A percentile compares a stretch with the other conserved stretches of the same genome.
These are phyloP conservation scores for Primulina eburnea DNA, from an alignment of 257 asterid genomes.

Conservation along the genomic window DNA sequence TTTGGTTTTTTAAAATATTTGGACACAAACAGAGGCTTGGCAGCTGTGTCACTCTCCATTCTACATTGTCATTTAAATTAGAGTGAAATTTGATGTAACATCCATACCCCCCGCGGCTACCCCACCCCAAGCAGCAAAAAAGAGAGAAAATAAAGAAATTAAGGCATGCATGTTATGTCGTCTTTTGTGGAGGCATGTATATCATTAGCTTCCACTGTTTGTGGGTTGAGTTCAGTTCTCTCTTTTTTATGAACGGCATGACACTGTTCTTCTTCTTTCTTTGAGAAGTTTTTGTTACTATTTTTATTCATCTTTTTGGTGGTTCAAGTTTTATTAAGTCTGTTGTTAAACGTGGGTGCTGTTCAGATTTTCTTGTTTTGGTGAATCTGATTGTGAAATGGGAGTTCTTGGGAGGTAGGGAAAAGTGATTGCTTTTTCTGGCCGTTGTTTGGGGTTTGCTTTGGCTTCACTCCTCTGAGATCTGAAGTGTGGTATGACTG, in stretches of 20 bases:
- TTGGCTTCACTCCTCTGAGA: slow-evolving; percentile 50
- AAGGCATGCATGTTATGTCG: slow-evolving; percentile 45
- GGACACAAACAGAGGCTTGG: slow-evolving; percentile 31
- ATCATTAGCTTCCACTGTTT: slow-evolving; percentile 1
- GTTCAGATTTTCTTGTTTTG: slow-evolving; percentile 24
- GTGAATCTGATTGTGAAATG: slow-evolving; percentile 32
- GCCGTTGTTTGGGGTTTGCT: slow-evolving; percentile 41
- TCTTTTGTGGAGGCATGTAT: slow-evolving; percentile 22
- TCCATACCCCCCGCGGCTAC: slow-evolving; percentile 6
- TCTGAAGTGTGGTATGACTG: slow-evolving; percentile 49
- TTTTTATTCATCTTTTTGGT: slow-evolving; percentile 1
- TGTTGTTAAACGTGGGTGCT: slow-evolving; percentile 27
- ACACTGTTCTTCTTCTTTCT: slow-evolving; percentile 33
- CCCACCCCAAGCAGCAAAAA: not conserved
- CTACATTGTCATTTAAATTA: slow-evolving; percentile 37
- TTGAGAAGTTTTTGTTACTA: slow-evolving; percentile 2
- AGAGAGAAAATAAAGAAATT: slow-evolving; percentile 13
- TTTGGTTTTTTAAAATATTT: not conserved
- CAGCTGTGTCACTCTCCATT: slow-evolving; percentile 38
- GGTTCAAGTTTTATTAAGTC: slow-evolving; percentile 17
- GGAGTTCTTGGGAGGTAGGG: slow-evolving; percentile 38
- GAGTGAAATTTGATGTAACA: slow-evolving; percentile 23
- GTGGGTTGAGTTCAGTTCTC: slow-evolving; percentile 28
- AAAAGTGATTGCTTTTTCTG: slow-evolving; percentile 48
- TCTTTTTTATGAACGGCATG: slow-evolving; percentile 12